Conservation (phyloP, 306 rosid species). For the Sicyos baderoa region DNA sequence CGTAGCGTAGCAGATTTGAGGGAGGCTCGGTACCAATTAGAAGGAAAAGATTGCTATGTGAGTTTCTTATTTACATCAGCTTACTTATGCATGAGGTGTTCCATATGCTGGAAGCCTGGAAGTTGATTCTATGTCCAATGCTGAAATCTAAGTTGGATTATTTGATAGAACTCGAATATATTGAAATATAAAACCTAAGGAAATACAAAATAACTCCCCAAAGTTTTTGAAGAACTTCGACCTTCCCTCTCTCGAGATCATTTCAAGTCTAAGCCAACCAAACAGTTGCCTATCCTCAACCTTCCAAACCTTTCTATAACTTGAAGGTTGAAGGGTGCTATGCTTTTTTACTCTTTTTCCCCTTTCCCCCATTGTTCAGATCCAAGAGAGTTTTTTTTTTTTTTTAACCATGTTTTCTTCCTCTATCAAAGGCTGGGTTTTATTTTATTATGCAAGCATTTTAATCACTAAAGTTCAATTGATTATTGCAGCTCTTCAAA, state of each 20-base stretch:
- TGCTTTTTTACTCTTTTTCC: neutral
- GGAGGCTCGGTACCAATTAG: conserved; percentile 59
- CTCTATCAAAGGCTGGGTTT: neutral
- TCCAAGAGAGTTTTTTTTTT: neutral
- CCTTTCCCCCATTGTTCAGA: neutral
- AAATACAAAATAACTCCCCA: neutral
- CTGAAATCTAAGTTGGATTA: neutral
- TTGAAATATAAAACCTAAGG: neutral
- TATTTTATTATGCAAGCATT: neutral
- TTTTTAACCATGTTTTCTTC: neutral
- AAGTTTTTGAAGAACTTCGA: neutral
- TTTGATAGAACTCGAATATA: neutral
- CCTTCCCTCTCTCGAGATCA: neutral
- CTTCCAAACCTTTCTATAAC: neutral
- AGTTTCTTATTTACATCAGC: conserved; percentile 28
- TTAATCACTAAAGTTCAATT: conserved; percentile 19
- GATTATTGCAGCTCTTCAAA: conserved; percentile 84
- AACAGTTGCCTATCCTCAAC: neutral
- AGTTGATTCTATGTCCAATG: neutral
- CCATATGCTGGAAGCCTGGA: neutral
- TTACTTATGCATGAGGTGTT: conserved; percentile 2
- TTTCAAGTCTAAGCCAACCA: neutral
- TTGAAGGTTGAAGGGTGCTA: neutral
- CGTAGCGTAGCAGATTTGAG: conserved; percentile 79
- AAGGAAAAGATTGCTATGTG: conserved; percentile 96